Percentiles rank a stretch among this genome's conserved stretches.
Conservation (phyloP, 805 yeast genomes). For the Wickerhamiella azyma region DNA sequence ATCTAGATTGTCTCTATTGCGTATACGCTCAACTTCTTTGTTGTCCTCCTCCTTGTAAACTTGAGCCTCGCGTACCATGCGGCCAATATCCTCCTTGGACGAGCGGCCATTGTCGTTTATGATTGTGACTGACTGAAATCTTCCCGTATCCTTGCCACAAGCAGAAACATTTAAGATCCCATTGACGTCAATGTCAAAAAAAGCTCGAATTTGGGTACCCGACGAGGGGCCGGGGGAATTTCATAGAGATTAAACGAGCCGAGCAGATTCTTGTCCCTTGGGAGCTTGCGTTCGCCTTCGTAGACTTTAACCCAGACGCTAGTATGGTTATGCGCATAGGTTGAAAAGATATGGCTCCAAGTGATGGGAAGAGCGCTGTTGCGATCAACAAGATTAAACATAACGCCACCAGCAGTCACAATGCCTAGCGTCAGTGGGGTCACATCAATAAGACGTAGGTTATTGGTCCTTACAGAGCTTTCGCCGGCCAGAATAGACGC, state of each 20-base stretch:
- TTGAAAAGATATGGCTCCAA: slow-evolving; percentile 88
- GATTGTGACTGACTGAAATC: slow-evolving; percentile 78
- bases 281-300: slow-evolving; percentile 93
- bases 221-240: slow-evolving; percentile 85
- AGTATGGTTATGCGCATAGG: slow-evolving; percentile 93
- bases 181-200: slow-evolving; percentile 79
- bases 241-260: slow-evolving; percentile 80
- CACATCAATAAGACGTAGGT: slow-evolving; percentile 79
- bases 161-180: slow-evolving; percentile 81
- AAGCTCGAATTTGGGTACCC: slow-evolving; percentile 81
- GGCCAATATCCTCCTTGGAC: slow-evolving; percentile 85
- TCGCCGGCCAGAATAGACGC: slow-evolving; percentile 97
- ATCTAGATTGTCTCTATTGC: no score
- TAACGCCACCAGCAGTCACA: slow-evolving; percentile 94
- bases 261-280: slow-evolving; percentile 79
- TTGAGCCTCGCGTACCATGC: slow-evolving; percentile 97
- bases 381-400: slow-evolving; percentile 90
- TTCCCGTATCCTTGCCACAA: slow-evolving; percentile 88
- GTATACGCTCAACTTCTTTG: slow-evolving; percentile 23
- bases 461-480: slow-evolving; percentile 87
- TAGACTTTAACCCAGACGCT: slow-evolving; percentile 86
- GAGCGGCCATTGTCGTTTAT: slow-evolving; percentile 91
- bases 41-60: slow-evolving; percentile 85
- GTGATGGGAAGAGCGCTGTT: slow-evolving; percentile 92
- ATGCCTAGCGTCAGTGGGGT: slow-evolving; percentile 90